Evolutionary conservation across 495 filamentous ascomycete species (phyloP), one percentile per base, ranked within the genome.

Genomic region (Paragyromitra xinjiangensis): DNA sequence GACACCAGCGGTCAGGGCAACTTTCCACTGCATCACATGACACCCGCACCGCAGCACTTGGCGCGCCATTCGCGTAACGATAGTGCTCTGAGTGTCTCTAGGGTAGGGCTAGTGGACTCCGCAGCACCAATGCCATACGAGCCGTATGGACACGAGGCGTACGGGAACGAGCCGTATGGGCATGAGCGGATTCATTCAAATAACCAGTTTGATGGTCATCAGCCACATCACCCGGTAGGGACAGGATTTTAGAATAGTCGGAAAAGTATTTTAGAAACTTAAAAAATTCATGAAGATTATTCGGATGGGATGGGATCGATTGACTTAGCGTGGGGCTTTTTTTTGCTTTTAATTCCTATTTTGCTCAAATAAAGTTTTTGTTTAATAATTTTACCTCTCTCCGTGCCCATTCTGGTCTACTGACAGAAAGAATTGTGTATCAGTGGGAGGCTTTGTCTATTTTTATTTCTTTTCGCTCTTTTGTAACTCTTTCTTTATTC

Each of bases 21-120:
- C 48, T 81, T 51, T 29, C 78, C 79, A 24, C 51, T 81, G 26
- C 78, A 81, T 50, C 68, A 81, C 40, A 73, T 81, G 65, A 79
- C 65, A n/a, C 80, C 80, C 3, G 69, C 68, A 24, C 68, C 77
- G 7, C 66, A 77, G 29, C 73, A 78, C 34, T 40, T 56, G 2
- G 24, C 40, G 26, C 79, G 73, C 19, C 64, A 64, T 22, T 50
- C 45, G 19, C 68, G 73, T 16, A 64, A 44, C 39, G 64, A 19
- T 9, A 78, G 72, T 59, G n/a, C 53, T 6, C 44, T 53, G 9
- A 77, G 69, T 50, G 22, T 40, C 42, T 72, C 74, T 9, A 34
- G 48, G 19, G 39, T 66, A 24, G 61, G 78, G 5, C 24, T 81
- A 3, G 29, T 81, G 12, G 5, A 8, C 8, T 42, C 63, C 4